Evolutionary conservation across 2,329 filamentous ascomycete species (phyloP).

Genomic region (Penicillium sp.): DNA sequence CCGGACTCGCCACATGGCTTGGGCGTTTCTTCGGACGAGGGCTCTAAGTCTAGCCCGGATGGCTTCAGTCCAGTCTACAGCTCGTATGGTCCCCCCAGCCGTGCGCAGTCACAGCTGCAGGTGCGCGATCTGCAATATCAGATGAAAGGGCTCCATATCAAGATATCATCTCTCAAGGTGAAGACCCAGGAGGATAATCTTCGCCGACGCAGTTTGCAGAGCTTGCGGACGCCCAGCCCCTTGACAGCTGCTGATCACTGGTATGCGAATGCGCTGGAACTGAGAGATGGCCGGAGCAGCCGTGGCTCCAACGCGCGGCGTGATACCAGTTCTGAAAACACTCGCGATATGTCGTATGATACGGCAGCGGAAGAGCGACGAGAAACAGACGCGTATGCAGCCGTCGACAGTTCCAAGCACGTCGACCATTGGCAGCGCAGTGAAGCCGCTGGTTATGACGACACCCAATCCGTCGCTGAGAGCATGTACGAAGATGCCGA

Average conservation of each 20-base stretch:
- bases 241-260: constrained; percentile 69
- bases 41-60: constrained; percentile 29
- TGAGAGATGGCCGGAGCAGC: constrained; percentile 33
- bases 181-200: constrained; percentile 75
- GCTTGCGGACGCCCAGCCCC: constrained; percentile 69
- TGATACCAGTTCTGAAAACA: constrained; percentile 36
- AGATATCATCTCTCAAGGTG: constrained; percentile 74
- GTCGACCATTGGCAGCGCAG: constrained; percentile 10
- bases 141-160: constrained; percentile 79
- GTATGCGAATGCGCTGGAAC: constrained; percentile 44
- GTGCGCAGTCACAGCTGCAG: constrained; percentile 69
- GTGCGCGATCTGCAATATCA: constrained; percentile 74
- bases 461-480: constrained; percentile 29
- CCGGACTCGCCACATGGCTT: constrained; percentile 26
- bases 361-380: constrained; percentile 8
- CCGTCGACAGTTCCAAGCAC: constrained; percentile 2
- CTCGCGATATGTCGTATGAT: constrained; percentile 9
- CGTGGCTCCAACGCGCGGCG: constrained; percentile 35
- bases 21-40: constrained; percentile 29
- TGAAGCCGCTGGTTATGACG: constrained; percentile 24
- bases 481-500: constrained; percentile 46
- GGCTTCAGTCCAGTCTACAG: constrained; percentile 38
- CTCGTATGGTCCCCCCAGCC: constrained; percentile 50
- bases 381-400: constrained; percentile 3
- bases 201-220: constrained; percentile 72